Base-by-base conservation (phyloP, 2,329 filamentous ascomycete species). In the Clarireedia monteithiana region DNA sequence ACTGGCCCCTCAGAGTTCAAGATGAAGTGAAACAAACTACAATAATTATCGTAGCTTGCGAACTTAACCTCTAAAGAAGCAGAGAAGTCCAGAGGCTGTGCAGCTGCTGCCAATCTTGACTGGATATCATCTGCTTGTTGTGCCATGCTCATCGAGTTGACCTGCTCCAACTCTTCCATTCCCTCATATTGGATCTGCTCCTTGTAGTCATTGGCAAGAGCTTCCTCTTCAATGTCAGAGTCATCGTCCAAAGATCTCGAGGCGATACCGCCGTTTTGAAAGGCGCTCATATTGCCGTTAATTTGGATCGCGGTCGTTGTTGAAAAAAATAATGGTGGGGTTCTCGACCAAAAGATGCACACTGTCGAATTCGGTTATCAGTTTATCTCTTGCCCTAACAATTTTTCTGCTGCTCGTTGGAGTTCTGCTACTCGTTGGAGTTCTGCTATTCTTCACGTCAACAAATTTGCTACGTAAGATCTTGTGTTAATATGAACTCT, bases 1-100 rank as follows among this genome's bases (percentile, higher is more conserved):
- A 99, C 92, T 15, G 94, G 94, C n/a, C 94, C 94, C 65, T 97
- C 94, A 50, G 92, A 97, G 82, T 99, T 99, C 71, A 99, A 80
- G 73, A 99, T 96, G 76, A 90, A 97, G 78, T 99, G 94, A 79
- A 99, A 99, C 67, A 99, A 79, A 75, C 89, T 96, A 85, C 94
- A 99, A 82, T 99, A 99, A 72, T 90, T 89, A 77, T 99, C 94
- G 80, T 99, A 99, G 78, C 91, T 96, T 73, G 90, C 86, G 77
- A 97, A 96, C 78, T 97, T 97, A 73, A 89, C 89, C 75, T 97
- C 94, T 56, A 99, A 82, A 36, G 91, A 89, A 48, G 94, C 94
- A 70, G 94, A 91, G 74, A 95, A 97, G 72, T 99, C 94, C 64
- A 99, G 81, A 51, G 94, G 94, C 69, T 94, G 92, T 62, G 94